phyloP scores from a whole-genome alignment of 2,329 filamentous ascomycete species.

The Myriosclerotinia curreyana region DNA sequence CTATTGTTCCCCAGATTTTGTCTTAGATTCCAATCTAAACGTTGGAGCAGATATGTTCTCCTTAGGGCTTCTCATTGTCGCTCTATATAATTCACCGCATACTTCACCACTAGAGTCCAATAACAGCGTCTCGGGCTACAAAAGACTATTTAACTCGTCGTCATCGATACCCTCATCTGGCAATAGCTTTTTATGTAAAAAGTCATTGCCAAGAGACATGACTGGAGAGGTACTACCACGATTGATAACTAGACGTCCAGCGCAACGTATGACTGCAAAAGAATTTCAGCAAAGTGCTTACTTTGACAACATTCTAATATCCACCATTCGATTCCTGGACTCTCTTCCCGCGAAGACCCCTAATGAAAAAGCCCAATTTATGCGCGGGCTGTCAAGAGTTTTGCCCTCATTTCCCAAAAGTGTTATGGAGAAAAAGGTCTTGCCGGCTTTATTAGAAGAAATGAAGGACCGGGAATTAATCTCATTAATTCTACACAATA shows the following conservation, averaged over 20 bases:
- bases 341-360: conserved; percentile 86
- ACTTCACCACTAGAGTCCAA: conserved; percentile 79
- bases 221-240: conserved; percentile 72
- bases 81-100: conserved; percentile 94
- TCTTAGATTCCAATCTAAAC: conserved; percentile 85
- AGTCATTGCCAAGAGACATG: conserved; percentile 76
- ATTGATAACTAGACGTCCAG: conserved; percentile 82
- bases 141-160: conserved; percentile 74
- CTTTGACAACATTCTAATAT: conserved; percentile 95
- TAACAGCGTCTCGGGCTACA: conserved; percentile 79
- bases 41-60: conserved; percentile 89
- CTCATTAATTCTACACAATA: conserved; percentile 80
- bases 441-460: conserved; percentile 86
- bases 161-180: conserved; percentile 72
- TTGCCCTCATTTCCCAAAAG: conserved; percentile 89
- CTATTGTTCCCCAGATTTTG: conserved; percentile 91
- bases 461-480: conserved; percentile 88
- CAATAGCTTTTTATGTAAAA: conserved; percentile 82
- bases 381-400: conserved; percentile 83
- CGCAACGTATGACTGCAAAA: conserved; percentile 79
- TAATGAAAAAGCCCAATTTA: conserved; percentile 85
- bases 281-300: conserved; percentile 96
- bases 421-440: conserved; percentile 90
- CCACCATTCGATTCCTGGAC: conserved; percentile 93
- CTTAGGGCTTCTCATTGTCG: conserved; percentile 80